Conservation (phyloP, 495 filamentous ascomycete genomes). For the Aspergillus haitiensis region DNA sequence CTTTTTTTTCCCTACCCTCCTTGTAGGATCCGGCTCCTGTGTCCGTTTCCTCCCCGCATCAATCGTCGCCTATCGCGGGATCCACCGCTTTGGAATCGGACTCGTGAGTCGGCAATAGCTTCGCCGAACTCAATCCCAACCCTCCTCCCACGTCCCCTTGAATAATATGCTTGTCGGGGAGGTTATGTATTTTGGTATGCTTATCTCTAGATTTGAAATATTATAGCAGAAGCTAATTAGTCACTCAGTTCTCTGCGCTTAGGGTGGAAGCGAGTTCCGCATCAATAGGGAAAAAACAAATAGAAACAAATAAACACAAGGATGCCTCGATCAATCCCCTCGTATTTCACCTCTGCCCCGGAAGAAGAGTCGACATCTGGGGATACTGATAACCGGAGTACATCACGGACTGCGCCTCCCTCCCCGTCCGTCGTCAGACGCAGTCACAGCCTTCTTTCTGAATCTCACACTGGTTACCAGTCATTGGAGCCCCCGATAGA, state of each 20-base stretch:
- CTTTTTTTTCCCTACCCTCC: not conserved
- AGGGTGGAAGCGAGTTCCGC: constrained; percentile 18
- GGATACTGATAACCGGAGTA: constrained; percentile 14
- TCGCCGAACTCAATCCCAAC: not conserved
- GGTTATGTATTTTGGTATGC: constrained; percentile 17
- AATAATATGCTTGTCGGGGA: constrained; percentile 1
- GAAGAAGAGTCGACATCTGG: constrained; percentile 14
- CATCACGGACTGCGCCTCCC: constrained; percentile 40
- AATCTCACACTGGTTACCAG: constrained; percentile 42
- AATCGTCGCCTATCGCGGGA: not conserved
- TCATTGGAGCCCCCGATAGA: constrained; percentile 39
- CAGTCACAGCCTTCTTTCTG: constrained; percentile 37
- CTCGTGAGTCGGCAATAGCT: not conserved
- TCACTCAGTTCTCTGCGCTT: constrained; percentile 14
- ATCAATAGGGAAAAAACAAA: not conserved
- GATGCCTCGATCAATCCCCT: constrained; percentile 30
- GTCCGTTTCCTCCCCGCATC: not conserved
- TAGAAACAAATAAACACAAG: not conserved
- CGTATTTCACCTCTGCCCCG: constrained; percentile 20
- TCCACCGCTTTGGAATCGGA: not conserved
- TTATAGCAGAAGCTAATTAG: constrained; percentile 3
- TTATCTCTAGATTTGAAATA: not conserved
- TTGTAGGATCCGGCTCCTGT: not conserved
- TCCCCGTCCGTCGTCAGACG: constrained; percentile 41
- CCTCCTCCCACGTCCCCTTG: not conserved